Evolutionary conservation across 2,329 filamentous ascomycete genomes (phyloP), one percentile per base, ranked within the genome.

Genomic region (Onygenales sp.): DNA sequence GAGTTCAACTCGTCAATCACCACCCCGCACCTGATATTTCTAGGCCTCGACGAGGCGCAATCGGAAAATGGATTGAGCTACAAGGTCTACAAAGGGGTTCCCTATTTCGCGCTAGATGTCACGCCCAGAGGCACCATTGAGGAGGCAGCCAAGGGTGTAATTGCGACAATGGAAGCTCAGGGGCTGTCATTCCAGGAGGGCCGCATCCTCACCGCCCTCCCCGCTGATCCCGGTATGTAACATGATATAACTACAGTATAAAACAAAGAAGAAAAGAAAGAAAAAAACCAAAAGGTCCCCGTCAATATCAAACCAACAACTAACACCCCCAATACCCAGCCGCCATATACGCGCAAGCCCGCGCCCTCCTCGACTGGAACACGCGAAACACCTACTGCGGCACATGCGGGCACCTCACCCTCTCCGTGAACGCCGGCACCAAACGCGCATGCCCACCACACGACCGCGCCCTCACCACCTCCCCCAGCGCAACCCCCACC

Each of bases 291-390:
- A 27, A 27, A 4, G 3, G 4, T 32, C 21, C 6, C 9, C 33
- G 46, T 48, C 6, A 31, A 4, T 3, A 3, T 9, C 6, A 17
- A 17, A 36, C 39, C 34, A n/a, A 42, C 42, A 37, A 9, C 42
- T 17, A 47, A 47, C 3, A 3, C 21, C 3, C 21, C 21, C 21
- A 27, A 27, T 27, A 27, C 17, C n/a, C 57, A 93, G 93, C 91
- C 55, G 89, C 91, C 49, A 87, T 95, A 45, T 95, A 90, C 61
- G 92, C 89, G 11, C 88, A 95, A 70, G 88, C 90, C 6, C 84
- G 92, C 52, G 87, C 90, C 45, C 77, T 96, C 31, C 76, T 94
- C 37, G 93, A 97, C 74, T 98, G 93, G 93, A 97, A 98, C 72
- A 78, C 78, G 31, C 86, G 92, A 50, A 95, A 95, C 71, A 87